Evolutionary conservation across 495 filamentous ascomycete species (phyloP).

Genomic region (Cenococcum geophilum): DNA sequence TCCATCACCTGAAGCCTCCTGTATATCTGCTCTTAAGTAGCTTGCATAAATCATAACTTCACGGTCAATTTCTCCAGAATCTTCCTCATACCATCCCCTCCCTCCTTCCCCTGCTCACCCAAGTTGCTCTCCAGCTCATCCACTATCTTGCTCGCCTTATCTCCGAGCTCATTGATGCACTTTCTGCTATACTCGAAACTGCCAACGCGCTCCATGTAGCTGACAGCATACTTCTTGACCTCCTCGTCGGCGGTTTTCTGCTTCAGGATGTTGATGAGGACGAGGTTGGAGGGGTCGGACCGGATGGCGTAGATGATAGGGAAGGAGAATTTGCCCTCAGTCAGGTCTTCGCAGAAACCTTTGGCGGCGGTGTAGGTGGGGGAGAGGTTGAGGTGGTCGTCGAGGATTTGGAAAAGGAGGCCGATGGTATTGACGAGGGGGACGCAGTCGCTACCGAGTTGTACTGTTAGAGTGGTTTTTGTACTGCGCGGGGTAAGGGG

Average conservation of each 20-base stretch:
- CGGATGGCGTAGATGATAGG: constrained; percentile 95
- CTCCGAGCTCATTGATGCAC: constrained; percentile 47
- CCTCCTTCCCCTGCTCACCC: constrained; percentile 19
- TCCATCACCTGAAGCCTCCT: too few relatives aligned
- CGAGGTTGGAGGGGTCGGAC: constrained; percentile 66
- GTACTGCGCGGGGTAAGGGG: not conserved
- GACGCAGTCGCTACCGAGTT: constrained; percentile 59
- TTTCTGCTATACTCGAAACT: constrained; percentile 79
- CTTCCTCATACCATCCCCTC: constrained; percentile 15
- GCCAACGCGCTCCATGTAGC: constrained; percentile 82
- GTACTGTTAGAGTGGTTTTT: constrained; percentile 3
- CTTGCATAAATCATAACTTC: not conserved
- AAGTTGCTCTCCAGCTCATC: constrained; percentile 12
- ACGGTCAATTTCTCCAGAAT: constrained; percentile 18
- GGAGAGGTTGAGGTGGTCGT: constrained; percentile 86
- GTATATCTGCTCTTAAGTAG: too few relatives aligned
- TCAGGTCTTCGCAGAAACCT: constrained; percentile 92
- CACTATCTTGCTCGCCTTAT: constrained; percentile 20
- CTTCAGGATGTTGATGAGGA: constrained; percentile 85
- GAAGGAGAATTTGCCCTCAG: constrained; percentile 97
- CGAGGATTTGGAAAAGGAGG: constrained; percentile 91
- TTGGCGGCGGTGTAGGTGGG: constrained; percentile 75
- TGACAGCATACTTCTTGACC: constrained; percentile 87
- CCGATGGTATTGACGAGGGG: constrained; percentile 85
- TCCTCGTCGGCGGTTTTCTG: constrained; percentile 81